phyloP scores from a whole-genome alignment of 2,329 filamentous ascomycete genomes.

The Colletotrichum sp. region DNA sequence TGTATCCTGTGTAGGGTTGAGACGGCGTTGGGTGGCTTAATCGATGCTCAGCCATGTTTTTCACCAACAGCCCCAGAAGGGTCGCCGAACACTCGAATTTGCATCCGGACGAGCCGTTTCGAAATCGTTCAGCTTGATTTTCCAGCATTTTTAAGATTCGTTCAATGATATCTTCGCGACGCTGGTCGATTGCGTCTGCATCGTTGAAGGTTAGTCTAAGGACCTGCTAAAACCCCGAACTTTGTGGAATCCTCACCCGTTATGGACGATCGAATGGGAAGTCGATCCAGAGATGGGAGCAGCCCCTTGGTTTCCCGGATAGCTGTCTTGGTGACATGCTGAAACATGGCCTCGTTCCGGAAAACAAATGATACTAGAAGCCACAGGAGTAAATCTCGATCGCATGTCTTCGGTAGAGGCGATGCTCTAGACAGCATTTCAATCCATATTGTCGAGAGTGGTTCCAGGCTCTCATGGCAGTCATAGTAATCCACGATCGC shows the following conservation, averaged over 20 bases:
- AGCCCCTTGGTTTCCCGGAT: neutral
- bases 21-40: neutral
- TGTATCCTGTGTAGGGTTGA: neutral
- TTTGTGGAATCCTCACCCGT: neutral
- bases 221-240: neutral
- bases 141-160: neutral
- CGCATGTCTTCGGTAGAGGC: neutral
- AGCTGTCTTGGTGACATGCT: neutral
- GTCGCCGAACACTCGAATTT: neutral
- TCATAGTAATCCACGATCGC: constrained; percentile 34
- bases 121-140: neutral
- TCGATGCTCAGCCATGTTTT: neutral
- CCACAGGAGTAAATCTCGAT: constrained; percentile 1
- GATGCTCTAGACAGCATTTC: neutral
- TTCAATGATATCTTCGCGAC: neutral
- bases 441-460: constrained; percentile 22
- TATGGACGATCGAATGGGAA: neutral
- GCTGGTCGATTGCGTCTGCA: neutral
- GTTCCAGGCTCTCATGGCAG: constrained; percentile 27
- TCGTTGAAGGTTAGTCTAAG: neutral
- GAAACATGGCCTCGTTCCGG: neutral
- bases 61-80: neutral
- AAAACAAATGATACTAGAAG: constrained; percentile 25
- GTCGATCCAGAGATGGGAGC: neutral
- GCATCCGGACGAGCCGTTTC: neutral